Percentiles rank a stretch among this genome's conserved stretches.
phyloP scores from a whole-genome alignment of 23 red algal genomes.

The Gracilaria gracilis region DNA sequence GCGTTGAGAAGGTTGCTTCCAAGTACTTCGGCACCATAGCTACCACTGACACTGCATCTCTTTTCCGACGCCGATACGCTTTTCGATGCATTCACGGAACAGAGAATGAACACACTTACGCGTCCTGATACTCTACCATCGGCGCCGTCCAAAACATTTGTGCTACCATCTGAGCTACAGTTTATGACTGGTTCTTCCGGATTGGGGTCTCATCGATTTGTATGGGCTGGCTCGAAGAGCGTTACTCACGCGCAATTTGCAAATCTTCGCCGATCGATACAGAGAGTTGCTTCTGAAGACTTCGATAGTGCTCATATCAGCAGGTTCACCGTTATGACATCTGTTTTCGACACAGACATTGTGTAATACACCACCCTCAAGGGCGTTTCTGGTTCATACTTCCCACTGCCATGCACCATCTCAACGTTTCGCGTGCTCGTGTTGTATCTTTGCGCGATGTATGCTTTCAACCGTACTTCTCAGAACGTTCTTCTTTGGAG shows the following conservation, averaged over 20 bases:
- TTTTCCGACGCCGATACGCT: slow-evolving; percentile 57
- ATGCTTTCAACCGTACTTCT: slow-evolving; percentile 78
- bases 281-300: neutral
- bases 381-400: slow-evolving; percentile 26
- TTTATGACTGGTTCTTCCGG: slow-evolving; percentile 69
- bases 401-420: slow-evolving; percentile 67
- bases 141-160: neutral
- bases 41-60: slow-evolving; percentile 52
- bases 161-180: slow-evolving; percentile 60
- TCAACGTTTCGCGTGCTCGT: slow-evolving; percentile 67
- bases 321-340: slow-evolving; percentile 54
- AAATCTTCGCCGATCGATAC: slow-evolving; percentile 24
- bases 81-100: slow-evolving; percentile 22
- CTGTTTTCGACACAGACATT: slow-evolving; percentile 37
- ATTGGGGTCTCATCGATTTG: slow-evolving; percentile 53
- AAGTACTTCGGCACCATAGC: slow-evolving; percentile 63
- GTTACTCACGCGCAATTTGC: slow-evolving; percentile 64
- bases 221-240: slow-evolving; percentile 55
- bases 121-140: slow-evolving; percentile 18
- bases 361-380: slow-evolving; percentile 54
- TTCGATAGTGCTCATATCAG: neutral
- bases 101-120: slow-evolving; percentile 33
- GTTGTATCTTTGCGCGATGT: slow-evolving; percentile 55
- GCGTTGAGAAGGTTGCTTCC: slow-evolving; percentile 58
- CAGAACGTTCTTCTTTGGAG: slow-evolving; percentile 58